Percentiles rank a stretch among this genome's conserved stretches.
phyloP scores from a whole-genome alignment of 2,329 filamentous ascomycete genomes.

The Fusarium nygamai region DNA sequence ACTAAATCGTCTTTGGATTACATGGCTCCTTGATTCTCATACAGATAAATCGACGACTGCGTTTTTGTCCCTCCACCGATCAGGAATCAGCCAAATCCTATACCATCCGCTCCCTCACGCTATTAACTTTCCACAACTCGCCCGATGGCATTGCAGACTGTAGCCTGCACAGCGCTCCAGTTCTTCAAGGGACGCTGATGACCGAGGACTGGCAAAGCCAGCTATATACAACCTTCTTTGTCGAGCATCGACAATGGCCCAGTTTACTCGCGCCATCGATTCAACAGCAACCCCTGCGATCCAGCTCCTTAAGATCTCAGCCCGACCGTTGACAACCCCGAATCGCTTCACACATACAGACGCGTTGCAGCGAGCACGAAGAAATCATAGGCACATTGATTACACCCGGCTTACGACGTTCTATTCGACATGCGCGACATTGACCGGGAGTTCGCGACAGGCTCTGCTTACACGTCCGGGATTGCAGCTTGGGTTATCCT shows the following conservation, averaged over 20 bases:
- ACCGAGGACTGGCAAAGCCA: conserved; percentile 17
- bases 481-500: background rate
- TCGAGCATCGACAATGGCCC: conserved; percentile 39
- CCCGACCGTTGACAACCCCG: conserved; percentile 12
- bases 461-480: conserved; percentile 17
- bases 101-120: conserved; percentile 8
- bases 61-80: background rate
- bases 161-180: conserved; percentile 38
- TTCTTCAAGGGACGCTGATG: conserved; percentile 41
- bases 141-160: conserved; percentile 42
- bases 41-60: background rate
- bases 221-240: background rate
- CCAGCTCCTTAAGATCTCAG: conserved; percentile 31
- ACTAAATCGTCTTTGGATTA: background rate
- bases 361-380: conserved; percentile 3
- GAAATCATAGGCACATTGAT: background rate
- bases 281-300: conserved; percentile 22
- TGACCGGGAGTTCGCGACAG: conserved; percentile 17
- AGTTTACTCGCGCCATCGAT: conserved; percentile 29
- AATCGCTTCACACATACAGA: conserved; percentile 3
- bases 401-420: background rate
- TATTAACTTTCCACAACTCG: conserved; percentile 27
- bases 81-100: conserved; percentile 22
- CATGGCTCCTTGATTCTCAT: background rate
- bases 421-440: conserved; percentile 11